phyloP scores from a whole-genome alignment of 768 basidiomycete species.

The Pluteus cervinus region DNA sequence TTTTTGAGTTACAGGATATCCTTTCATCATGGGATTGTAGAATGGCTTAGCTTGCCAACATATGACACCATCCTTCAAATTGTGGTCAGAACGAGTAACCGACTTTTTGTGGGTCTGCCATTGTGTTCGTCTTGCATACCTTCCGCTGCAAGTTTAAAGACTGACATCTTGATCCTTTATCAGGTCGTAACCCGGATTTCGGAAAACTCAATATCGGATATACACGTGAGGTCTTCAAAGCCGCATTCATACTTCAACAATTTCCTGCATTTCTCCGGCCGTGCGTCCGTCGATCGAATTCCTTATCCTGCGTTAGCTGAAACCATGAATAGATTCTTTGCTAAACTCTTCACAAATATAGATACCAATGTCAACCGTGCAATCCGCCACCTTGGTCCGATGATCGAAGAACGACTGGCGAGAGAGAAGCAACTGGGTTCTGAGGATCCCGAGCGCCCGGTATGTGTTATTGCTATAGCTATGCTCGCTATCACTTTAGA shows the following conservation, averaged over 20 bases:
- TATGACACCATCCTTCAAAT: constrained; percentile 15
- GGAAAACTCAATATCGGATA: constrained; percentile 12
- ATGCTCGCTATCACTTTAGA: too few species aligned
- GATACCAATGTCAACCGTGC: constrained; percentile 9
- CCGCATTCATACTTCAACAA: constrained; percentile 15
- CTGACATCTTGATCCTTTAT: neutral
- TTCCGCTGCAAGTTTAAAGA: neutral
- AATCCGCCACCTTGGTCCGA: constrained; percentile 18
- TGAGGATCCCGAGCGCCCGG: constrained; percentile 21
- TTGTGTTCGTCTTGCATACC: constrained; percentile 13
- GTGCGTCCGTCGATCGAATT: constrained; percentile 14
- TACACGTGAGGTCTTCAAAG: constrained; percentile 11
- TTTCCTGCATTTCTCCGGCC: constrained; percentile 19
- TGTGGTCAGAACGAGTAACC: constrained; percentile 14
- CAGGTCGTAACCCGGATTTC: constrained; percentile 18
- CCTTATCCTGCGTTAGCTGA: neutral
- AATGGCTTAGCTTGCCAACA: constrained; percentile 11
- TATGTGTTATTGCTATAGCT: too few species aligned
- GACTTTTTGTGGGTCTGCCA: constrained; percentile 21
- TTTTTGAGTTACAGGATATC: neutral
- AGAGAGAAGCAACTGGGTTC: constrained; percentile 18
- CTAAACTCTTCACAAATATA: constrained; percentile 12
- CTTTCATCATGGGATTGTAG: too few species aligned
- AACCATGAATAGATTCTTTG: constrained; percentile 10
- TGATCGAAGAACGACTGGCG: constrained; percentile 19